phyloP scores from a whole-genome alignment of 768 basidiomycete species.

The Mycena galericulata region DNA sequence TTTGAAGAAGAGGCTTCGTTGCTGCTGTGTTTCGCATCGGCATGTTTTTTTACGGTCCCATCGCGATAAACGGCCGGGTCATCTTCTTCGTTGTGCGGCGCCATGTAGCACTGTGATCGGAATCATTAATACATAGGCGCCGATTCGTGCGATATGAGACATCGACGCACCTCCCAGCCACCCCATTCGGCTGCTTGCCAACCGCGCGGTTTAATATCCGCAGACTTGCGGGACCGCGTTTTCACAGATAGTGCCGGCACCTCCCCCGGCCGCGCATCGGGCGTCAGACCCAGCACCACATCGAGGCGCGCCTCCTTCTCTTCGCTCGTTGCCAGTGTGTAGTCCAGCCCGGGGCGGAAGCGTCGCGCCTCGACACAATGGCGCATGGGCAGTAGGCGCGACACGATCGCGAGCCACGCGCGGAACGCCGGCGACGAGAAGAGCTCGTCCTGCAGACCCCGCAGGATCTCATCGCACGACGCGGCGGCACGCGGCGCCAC shows the following conservation, averaged over 20 bases:
- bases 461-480: slow-evolving; percentile 69
- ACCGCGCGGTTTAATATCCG: slow-evolving; percentile 51
- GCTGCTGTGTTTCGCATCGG: slow-evolving; percentile 34
- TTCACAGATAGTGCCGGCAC: slow-evolving; percentile 44
- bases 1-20: slow-evolving; percentile 22
- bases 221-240: slow-evolving; percentile 44
- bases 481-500: slow-evolving; percentile 66
- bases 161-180: slow-evolving; percentile 86
- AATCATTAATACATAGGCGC: no score
- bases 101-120: slow-evolving; percentile 84
- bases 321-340: slow-evolving; percentile 92
- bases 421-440: slow-evolving; percentile 88
- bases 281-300: slow-evolving; percentile 88
- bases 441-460: slow-evolving; percentile 79
- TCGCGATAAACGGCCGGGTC: slow-evolving; percentile 95
- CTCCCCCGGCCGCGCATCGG: slow-evolving; percentile 57
- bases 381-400: slow-evolving; percentile 76
- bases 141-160: slow-evolving; percentile 14
- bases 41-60: slow-evolving; percentile 58
- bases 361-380: slow-evolving; percentile 85
- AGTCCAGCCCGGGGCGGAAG: slow-evolving; percentile 94
- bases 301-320: slow-evolving; percentile 87
- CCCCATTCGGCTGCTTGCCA: slow-evolving; percentile 88
- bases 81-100: slow-evolving; percentile 93
- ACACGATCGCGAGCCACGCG: slow-evolving; percentile 86